phyloP scores from a whole-genome alignment of 2,329 filamentous ascomycete genomes.

The Juglanconis oblonga region DNA sequence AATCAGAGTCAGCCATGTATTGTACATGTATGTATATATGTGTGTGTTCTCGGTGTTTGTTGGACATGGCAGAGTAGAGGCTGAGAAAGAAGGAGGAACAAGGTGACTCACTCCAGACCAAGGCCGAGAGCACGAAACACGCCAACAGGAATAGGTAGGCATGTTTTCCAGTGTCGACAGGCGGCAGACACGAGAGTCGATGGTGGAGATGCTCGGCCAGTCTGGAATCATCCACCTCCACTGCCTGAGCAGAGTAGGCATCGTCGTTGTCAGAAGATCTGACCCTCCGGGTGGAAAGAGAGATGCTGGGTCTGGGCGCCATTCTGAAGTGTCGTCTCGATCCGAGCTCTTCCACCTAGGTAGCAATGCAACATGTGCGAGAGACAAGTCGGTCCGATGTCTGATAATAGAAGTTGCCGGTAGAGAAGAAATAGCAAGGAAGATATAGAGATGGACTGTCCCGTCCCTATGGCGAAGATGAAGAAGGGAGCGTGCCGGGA shows the following conservation, averaged over 20 bases:
- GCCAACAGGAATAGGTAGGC: constrained; percentile 45
- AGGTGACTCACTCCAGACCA: constrained; percentile 47
- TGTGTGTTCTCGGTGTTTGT: not conserved
- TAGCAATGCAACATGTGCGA: constrained; percentile 3
- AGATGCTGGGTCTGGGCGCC: constrained; percentile 10
- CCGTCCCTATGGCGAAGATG: not conserved
- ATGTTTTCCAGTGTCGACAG: constrained; percentile 34
- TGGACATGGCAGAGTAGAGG: not conserved
- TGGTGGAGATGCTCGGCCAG: constrained; percentile 16
- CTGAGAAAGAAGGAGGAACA: not conserved
- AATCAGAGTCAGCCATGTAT: constrained; percentile 8
- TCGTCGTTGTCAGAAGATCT: constrained; percentile 15
- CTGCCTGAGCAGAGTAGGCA: constrained; percentile 9
- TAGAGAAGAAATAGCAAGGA: not conserved
- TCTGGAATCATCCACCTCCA: constrained; percentile 6
- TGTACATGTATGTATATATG: too few relatives aligned
- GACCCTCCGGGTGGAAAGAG: constrained; percentile 7
- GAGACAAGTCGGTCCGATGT: constrained; percentile 1
- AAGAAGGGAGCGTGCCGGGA: constrained; percentile 12
- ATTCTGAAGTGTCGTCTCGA: constrained; percentile 6
- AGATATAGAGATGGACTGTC: constrained; percentile 11
- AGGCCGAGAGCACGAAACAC: constrained; percentile 49
- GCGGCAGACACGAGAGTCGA: constrained; percentile 27
- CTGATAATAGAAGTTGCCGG: constrained; percentile 10
- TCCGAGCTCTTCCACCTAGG: constrained; percentile 4